Evolutionary conservation across 2,329 filamentous ascomycete genomes (phyloP).

Genomic region (Rugonectria rugulosa): DNA sequence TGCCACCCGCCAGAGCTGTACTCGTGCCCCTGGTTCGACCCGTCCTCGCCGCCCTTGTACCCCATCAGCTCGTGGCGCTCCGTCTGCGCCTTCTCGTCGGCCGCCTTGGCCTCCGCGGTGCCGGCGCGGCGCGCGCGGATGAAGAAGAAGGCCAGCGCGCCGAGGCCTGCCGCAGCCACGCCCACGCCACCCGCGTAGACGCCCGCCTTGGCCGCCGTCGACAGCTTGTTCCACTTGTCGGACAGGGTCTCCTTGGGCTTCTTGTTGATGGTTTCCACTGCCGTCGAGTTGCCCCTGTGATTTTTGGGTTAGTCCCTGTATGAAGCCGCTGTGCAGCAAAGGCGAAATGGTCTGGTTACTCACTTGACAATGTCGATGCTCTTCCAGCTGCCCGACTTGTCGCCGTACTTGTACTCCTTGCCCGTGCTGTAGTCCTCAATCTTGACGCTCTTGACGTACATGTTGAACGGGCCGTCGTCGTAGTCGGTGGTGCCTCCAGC

Average conservation of each 20-base stretch:
- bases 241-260: slow-evolving; percentile 52
- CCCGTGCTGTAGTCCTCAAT: slow-evolving; percentile 67
- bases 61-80: slow-evolving; percentile 61
- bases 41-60: slow-evolving; percentile 47
- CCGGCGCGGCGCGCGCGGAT: slow-evolving; percentile 63
- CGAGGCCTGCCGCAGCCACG: slow-evolving; percentile 52
- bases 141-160: slow-evolving; percentile 59
- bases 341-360: slow-evolving; percentile 38
- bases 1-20: slow-evolving; percentile 32
- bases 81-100: slow-evolving; percentile 52
- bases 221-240: slow-evolving; percentile 63
- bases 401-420: slow-evolving; percentile 71
- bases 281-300: slow-evolving; percentile 65
- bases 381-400: slow-evolving; percentile 66
- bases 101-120: slow-evolving; percentile 57
- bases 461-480: slow-evolving; percentile 70
- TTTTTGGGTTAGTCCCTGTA: neutral
- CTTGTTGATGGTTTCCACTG: slow-evolving; percentile 51
- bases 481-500: slow-evolving; percentile 76
- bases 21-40: slow-evolving; percentile 37
- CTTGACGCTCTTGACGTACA: slow-evolving; percentile 71
- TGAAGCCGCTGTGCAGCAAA: neutral
- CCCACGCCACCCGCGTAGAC: slow-evolving; percentile 58
- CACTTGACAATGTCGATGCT: slow-evolving; percentile 68
- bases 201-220: slow-evolving; percentile 57